Evolutionary conservation across 169 alveolate genomes (phyloP), one percentile per base, ranked within the genome.

Genomic region (Fabrea salina): DNA sequence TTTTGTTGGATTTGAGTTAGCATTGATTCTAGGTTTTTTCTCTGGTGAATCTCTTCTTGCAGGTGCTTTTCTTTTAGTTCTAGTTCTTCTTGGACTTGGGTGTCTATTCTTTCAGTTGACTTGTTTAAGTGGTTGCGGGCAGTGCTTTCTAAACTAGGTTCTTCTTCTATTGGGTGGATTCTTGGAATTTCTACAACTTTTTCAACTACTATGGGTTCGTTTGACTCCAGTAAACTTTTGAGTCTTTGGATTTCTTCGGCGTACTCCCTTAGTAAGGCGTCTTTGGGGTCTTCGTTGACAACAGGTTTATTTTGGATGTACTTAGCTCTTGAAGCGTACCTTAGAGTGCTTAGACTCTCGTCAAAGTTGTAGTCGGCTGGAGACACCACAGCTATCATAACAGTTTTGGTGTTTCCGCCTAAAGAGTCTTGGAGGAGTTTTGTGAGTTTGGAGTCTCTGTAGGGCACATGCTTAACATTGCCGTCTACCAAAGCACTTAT

Each of bases 361-460:
- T 95, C 98, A 68, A 92, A 95, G 86, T 95, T 95, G 81, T 88
- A 91, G 82, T 92, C 96, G 1, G 98, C 97, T 8, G 99, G 98
- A 5, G 97, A 95, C 7, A 93, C 80, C 49, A 91, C 96, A 5
- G 99, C 97, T 19, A 95, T 90, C 98, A 96, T 95, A 30, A 95
- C 95, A 5, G 99, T 97, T 84, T 90, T 93, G 8, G 98, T 95
- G 86, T 97, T 96, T 74, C 98, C 98, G 56, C 97, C 97, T 22
- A 95, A 82, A 27, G 97, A 92, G 75, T 94, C 98, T 93, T 92
- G 90, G 40, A 95, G 86, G 67, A 95, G 86, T 40, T 96, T 82
- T 1, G 99, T 96, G 33, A 95, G 92, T 87, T 96, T 96, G 32
- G 98, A 93, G 80, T 96, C 99, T 40, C 99, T 83, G 89, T 96